These are phyloP conservation scores for Leccinum subgranulosum DNA, from an alignment of 768 basidiomycete species.

Conservation along the genomic window DNA sequence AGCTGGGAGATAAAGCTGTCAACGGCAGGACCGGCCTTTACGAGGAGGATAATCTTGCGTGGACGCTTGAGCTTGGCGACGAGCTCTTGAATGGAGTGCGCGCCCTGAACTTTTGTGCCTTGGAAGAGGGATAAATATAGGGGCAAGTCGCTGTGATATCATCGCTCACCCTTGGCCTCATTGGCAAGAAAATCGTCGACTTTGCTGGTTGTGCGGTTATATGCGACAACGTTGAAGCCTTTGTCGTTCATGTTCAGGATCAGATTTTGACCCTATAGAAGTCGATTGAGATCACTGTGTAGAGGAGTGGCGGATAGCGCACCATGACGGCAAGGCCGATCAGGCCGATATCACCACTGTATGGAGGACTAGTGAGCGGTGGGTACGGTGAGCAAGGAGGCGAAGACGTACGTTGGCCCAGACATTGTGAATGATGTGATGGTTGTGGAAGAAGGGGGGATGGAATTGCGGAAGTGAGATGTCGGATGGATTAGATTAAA, in stretches of 20 bases:
- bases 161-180: slow-evolving; percentile 88
- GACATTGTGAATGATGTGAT: slow-evolving; percentile 38
- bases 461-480: slow-evolving; percentile 19
- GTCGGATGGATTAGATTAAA: slow-evolving; percentile 29
- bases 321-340: slow-evolving; percentile 99
- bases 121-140: slow-evolving; percentile 18
- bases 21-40: slow-evolving; percentile 96
- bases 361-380: slow-evolving; percentile 17
- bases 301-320: slow-evolving; percentile 25
- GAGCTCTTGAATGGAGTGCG: slow-evolving; percentile 91
- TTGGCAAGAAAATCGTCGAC: slow-evolving; percentile 94
- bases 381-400: slow-evolving; percentile 2
- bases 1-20: slow-evolving; percentile 94
- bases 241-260: slow-evolving; percentile 99
- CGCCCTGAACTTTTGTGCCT: slow-evolving; percentile 96
- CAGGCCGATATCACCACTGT: slow-evolving; percentile 94
- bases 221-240: slow-evolving; percentile 95
- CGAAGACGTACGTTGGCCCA: slow-evolving; percentile 46
- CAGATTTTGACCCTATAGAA: slow-evolving; percentile 83
- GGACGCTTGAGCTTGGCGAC: slow-evolving; percentile 89
- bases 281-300: slow-evolving; percentile 3
- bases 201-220: slow-evolving; percentile 96
- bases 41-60: slow-evolving; percentile 96
- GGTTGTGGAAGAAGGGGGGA: slow-evolving; percentile 31
- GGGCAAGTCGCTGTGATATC: slow-evolving; percentile 23